A percentile compares a stretch with the other conserved stretches of the same genome.
These are phyloP conservation scores for Trichoderma atroviride DNA, from an alignment of 2,329 filamentous ascomycete species.

Conservation along the genomic window DNA sequence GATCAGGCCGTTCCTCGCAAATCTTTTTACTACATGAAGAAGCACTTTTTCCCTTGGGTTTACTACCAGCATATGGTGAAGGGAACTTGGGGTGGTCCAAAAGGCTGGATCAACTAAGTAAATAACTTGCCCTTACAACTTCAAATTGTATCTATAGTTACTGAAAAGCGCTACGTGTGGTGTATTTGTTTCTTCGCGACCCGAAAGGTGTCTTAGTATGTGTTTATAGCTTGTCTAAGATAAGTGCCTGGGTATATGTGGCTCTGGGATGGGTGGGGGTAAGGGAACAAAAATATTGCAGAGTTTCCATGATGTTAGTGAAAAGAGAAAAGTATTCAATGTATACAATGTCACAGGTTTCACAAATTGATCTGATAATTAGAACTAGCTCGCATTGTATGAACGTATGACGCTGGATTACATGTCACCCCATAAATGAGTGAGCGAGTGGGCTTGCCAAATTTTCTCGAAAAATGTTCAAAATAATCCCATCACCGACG, in stretches of 20 bases:
- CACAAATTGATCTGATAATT: neutral
- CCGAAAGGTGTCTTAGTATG: neutral
- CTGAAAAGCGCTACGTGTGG: neutral
- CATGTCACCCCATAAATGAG: neutral
- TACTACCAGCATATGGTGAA: constrained; percentile 63
- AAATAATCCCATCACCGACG: neutral
- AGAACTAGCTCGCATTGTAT: neutral
- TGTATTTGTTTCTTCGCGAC: neutral
- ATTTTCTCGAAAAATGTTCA: neutral
- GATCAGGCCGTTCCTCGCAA: constrained; percentile 60
- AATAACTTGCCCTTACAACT: neutral
- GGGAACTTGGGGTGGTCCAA: constrained; percentile 64
- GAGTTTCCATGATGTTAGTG: neutral
- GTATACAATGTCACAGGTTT: neutral
- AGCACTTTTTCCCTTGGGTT: constrained; percentile 69
- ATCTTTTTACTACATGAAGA: constrained; percentile 65
- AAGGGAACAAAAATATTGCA: neutral
- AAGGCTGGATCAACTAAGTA: constrained; percentile 47
- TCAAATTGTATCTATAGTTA: neutral
- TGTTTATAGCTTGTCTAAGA: neutral
- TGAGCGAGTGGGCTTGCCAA: neutral
- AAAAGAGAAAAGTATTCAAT: neutral
- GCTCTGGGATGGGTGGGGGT: neutral
- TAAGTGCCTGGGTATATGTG: neutral
- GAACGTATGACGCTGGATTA: neutral